Percentiles rank a stretch among this genome's conserved stretches.
phyloP scores from a whole-genome alignment of 768 basidiomycete species.

The Melanogaster broomeanus region DNA sequence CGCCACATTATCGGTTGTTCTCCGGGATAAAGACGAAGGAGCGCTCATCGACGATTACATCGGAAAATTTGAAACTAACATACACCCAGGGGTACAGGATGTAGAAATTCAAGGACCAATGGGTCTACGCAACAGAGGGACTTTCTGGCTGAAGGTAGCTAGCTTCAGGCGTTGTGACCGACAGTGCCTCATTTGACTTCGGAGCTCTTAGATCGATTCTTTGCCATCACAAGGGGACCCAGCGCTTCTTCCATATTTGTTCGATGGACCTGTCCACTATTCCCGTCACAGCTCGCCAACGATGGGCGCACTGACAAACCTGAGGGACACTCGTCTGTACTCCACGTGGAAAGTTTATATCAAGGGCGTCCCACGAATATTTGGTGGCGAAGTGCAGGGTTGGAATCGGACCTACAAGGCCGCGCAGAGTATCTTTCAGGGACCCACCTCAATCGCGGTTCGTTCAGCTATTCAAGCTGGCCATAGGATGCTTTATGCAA shows the following conservation, averaged over 20 bases:
- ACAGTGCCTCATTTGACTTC: conserved; percentile 2
- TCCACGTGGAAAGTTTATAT: conserved; percentile 80
- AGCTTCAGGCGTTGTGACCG: neutral
- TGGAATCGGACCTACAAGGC: conserved; percentile 73
- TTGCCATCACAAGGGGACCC: conserved; percentile 46
- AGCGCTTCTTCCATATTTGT: conserved; percentile 53
- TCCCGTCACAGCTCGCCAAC: conserved; percentile 73
- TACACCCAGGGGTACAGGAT: conserved; percentile 63
- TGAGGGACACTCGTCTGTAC: conserved; percentile 64
- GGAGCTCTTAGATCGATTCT: conserved; percentile 51
- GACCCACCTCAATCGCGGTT: conserved; percentile 61
- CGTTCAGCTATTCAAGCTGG: conserved; percentile 71
- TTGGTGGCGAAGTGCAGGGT: conserved; percentile 57
- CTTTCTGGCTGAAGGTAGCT: conserved; percentile 67
- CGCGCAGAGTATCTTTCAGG: conserved; percentile 69
- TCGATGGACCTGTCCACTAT: conserved; percentile 74
- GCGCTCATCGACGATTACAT: conserved; percentile 60
- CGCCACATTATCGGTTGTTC: conserved; percentile 58
- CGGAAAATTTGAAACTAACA: conserved; percentile 57
- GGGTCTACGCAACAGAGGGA: conserved; percentile 52
- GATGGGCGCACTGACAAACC: conserved; percentile 61
- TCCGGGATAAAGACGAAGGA: conserved; percentile 71
- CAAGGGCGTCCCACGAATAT: conserved; percentile 57
- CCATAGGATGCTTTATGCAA: conserved; percentile 74
- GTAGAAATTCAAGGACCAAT: conserved; percentile 57